Base-by-base conservation (phyloP, 2,329 filamentous ascomycete genomes). In the Verticillium nubilum region DNA sequence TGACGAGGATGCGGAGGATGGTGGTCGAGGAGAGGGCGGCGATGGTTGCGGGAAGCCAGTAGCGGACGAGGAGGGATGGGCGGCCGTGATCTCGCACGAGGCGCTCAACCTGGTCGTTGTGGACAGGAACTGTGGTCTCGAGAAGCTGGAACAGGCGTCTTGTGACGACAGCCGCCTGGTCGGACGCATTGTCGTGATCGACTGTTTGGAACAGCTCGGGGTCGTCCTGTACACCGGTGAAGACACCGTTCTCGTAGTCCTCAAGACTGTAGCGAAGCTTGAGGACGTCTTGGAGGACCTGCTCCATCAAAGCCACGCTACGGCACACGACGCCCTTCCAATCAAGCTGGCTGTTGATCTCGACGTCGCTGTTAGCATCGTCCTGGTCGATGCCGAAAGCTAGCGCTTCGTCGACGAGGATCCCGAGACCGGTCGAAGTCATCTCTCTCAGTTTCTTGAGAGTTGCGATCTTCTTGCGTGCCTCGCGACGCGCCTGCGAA, bases 351-450 rank as follows among this genome's bases (percentile, higher is more conserved):
- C 79, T 78, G 59, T 78, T 75, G 37, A 74, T 72, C 56, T 79
- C 74, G n/a, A 87, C 85, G 27, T 81, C 80, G 31, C 69, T 76
- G 28, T 79, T 78, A 58, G 79, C 75, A 33, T 75, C 72, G 58
- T 79, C 74, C 17, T 87, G 85, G 28, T 81, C 80, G 23, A 82
- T 77, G 52, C 83, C 83, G 66, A 91, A 86, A 56, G 86, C 86
- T 54, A 97, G 77, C 2, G 91, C 92, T 70, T 97, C 92, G 59
- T 94, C 91, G 66, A 97, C 87, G 27, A 99, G 78, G 4, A 97
- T 85, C 17, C 95, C 95, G 4, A 98, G 80, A 1, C 91, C 91
- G 67, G 91, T 93, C 1, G 94, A 91, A 59, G 91, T 92, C 73
- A 94, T 86, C 68, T 93, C 85, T 54, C 90, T 85, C 64, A 96